phyloP scores from a whole-genome alignment of 2,329 filamentous ascomycete species.

The Neoarthrinium moseri region DNA sequence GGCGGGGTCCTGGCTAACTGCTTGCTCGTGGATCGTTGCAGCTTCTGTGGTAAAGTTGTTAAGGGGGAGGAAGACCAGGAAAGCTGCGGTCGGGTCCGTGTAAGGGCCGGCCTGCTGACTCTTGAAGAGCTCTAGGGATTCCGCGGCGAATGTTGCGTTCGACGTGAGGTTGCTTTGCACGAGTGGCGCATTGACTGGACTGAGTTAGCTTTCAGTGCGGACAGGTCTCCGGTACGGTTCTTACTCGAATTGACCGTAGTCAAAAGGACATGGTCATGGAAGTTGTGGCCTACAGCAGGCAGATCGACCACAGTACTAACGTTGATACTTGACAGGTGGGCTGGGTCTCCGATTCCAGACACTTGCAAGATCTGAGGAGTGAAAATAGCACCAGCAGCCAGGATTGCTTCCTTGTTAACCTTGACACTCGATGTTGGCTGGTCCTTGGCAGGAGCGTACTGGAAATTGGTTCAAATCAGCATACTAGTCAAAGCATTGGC shows the following conservation, averaged over 20 bases:
- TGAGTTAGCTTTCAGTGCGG: too few relatives aligned
- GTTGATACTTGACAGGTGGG: constrained; percentile 24
- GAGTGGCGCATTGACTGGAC: constrained; percentile 2
- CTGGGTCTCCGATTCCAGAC: constrained; percentile 31
- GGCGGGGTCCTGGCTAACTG: constrained; percentile 14
- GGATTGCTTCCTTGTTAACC: constrained; percentile 28
- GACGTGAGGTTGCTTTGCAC: constrained; percentile 11
- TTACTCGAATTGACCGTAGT: not conserved
- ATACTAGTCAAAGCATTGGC: too few relatives aligned
- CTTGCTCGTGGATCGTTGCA: constrained; percentile 9
- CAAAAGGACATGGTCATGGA: constrained; percentile 26
- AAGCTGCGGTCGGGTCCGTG: constrained; percentile 18
- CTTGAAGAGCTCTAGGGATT: constrained; percentile 19
- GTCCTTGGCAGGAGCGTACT: too few relatives aligned
- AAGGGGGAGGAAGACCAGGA: constrained; percentile 12
- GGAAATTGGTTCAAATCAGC: constrained; percentile 30
- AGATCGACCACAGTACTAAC: constrained; percentile 27
- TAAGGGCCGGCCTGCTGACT: constrained; percentile 21
- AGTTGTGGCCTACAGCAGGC: constrained; percentile 30
- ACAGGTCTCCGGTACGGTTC: too few relatives aligned
- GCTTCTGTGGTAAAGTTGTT: constrained; percentile 8
- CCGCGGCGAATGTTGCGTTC: constrained; percentile 18
- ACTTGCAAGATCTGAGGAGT: constrained; percentile 30
- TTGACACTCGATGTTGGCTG: constrained; percentile 17
- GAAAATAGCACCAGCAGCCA: constrained; percentile 28